Conservation (phyloP, 1,284 basidiomycete species). For the Microbotryomycetes sp. region DNA sequence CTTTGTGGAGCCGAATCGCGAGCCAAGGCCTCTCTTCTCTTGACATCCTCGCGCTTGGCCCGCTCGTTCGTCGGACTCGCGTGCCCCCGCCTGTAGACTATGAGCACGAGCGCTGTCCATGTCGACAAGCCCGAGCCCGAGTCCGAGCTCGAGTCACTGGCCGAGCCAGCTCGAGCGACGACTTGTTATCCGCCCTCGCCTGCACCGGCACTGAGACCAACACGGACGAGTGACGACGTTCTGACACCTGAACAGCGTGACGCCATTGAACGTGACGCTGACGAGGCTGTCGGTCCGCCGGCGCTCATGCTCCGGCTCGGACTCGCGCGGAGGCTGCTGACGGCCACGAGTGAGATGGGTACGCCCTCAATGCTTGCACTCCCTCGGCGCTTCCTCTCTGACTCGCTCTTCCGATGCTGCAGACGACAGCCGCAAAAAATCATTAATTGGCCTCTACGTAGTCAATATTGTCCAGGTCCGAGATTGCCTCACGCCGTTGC, state of each 20-base stretch:
- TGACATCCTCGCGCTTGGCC: too few species aligned
- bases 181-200: too few species aligned
- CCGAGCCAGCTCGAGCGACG: too few species aligned
- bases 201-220: neutral
- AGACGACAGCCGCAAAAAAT: neutral
- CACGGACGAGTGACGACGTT: neutral
- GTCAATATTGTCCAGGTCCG: neutral
- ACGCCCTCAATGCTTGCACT: neutral
- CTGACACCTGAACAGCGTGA: neutral
- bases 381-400: too few species aligned
- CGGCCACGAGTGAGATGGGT: neutral
- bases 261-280: neutral
- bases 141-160: too few species aligned
- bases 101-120: too few species aligned
- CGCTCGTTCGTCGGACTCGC: too few species aligned
- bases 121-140: too few species aligned
- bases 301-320: neutral
- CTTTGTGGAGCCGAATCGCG: too few species aligned
- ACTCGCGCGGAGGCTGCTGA: neutral
- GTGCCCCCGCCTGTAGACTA: too few species aligned
- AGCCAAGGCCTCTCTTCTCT: too few species aligned
- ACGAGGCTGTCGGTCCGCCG: neutral
- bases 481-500: neutral
- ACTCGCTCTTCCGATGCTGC: neutral
- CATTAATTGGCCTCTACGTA: neutral